Evolutionary conservation across 352 stramenopile genomes (phyloP), one percentile per base, ranked within the genome.

Genomic region (Globisporangium iwayamae): DNA sequence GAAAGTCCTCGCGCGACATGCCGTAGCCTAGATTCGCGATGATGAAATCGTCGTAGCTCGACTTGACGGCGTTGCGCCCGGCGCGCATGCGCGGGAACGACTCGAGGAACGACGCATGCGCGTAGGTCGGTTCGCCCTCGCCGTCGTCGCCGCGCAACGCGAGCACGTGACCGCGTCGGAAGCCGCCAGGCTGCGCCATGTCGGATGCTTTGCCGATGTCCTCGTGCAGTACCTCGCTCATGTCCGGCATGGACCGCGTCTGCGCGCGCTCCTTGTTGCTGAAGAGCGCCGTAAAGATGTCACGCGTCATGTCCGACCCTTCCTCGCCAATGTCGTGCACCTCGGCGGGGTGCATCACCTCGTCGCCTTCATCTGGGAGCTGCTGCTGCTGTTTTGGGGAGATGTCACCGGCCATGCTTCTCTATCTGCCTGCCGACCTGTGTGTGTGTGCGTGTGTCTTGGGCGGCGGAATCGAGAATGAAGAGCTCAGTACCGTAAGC

Each of bases 251-350:
- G 48, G 78, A 87, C 50, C 79, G 77, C 34, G 72, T 63, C n/a
- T 72, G 50, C 32, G 66, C 62, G 3, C 76, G 74, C 47, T 83
- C 70, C 47, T 81, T 75, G 50, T 82, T 75, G 62, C 78, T 78
- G 62, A 87, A 67, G 63, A 87, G 81, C 64, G 78, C 75, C 50
- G 85, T 81, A 74, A 83, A 84, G 59, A 87, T 87, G 66, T 87
- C 78, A 60, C 78, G 75, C 65, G 78, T 87, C 75, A 87, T 85
- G 67, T 87, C 78, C 14, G 78, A 87, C 14, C 78, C 78, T 66
- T 87, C 78, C 56, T 82, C 78, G 1, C 65, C 50, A 30, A 87
- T 84, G 56, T 83, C 74, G 48, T 87, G 78, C 16, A 85, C 67
- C 55, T 83, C 74, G 2, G 67, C 68, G 22, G 72, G 39, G 56